Conservation (phyloP, 2,329 filamentous ascomycete species). For the Phyllosticta ampelicida region DNA sequence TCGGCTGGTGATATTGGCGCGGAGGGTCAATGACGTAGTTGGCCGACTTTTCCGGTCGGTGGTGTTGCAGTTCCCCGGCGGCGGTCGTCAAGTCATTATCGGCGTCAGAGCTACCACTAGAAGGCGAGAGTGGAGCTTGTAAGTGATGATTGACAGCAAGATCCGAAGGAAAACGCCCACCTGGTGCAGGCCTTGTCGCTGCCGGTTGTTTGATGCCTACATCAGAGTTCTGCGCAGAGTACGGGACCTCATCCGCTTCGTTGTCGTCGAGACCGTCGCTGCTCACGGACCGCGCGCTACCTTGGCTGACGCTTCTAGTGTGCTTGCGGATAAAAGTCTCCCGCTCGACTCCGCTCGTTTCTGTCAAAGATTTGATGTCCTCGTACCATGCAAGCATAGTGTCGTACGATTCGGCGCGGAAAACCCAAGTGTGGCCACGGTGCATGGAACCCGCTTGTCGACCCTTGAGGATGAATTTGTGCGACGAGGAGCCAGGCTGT, state of each 20-base stretch:
- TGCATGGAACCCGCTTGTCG: constrained; percentile 90
- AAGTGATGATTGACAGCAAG: constrained; percentile 77
- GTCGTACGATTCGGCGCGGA: constrained; percentile 62
- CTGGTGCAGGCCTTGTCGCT: constrained; percentile 68
- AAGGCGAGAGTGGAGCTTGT: constrained; percentile 67
- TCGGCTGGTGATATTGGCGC: constrained; percentile 7
- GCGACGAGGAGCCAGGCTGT: constrained; percentile 67
- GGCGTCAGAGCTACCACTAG: constrained; percentile 64
- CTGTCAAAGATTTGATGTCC: constrained; percentile 81
- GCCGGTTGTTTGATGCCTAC: constrained; percentile 27
- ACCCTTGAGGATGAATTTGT: constrained; percentile 97
- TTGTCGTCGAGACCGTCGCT: constrained; percentile 71
- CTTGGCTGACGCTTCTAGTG: constrained; percentile 63
- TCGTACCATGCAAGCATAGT: constrained; percentile 98
- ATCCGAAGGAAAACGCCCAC: constrained; percentile 95
- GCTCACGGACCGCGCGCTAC: constrained; percentile 43
- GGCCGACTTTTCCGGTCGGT: constrained; percentile 15
- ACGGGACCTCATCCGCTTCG: constrained; percentile 43
- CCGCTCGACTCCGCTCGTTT: constrained; percentile 79
- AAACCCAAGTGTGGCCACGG: constrained; percentile 61
- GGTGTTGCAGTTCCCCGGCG: constrained; percentile 41
- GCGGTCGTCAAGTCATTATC: constrained; percentile 52
- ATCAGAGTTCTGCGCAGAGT: constrained; percentile 47
- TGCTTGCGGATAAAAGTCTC: constrained; percentile 78
- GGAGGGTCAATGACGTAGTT: constrained; percentile 5